These are phyloP conservation scores for Panaeolus papilionaceus DNA, from an alignment of 768 basidiomycete species.

Conservation along the genomic window DNA sequence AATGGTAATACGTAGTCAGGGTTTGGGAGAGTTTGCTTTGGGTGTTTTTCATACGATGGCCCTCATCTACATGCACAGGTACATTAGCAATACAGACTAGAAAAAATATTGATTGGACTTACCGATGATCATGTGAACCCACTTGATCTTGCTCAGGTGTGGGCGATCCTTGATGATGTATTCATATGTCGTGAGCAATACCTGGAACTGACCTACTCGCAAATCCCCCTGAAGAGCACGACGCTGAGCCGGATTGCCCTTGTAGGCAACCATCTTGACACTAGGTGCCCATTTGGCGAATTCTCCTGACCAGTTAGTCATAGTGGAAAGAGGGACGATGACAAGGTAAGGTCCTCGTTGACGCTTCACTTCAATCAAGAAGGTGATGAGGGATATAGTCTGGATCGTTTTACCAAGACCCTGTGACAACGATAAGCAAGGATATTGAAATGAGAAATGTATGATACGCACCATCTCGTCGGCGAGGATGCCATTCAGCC, in stretches of 20 bases:
- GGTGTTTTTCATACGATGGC: constrained; percentile 98
- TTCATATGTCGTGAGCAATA: constrained; percentile 93
- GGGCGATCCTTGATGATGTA: constrained; percentile 99
- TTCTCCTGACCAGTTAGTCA: constrained; percentile 97
- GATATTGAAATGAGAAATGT: constrained; percentile 10
- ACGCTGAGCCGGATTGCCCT: constrained; percentile 88
- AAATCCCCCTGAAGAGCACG: constrained; percentile 80
- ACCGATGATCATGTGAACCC: constrained; percentile 98
- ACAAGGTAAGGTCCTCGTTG: constrained; percentile 96
- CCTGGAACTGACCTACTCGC: constrained; percentile 85
- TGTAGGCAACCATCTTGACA: constrained; percentile 84
- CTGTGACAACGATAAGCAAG: constrained; percentile 39
- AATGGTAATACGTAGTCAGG: constrained; percentile 90
- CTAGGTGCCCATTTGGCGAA: constrained; percentile 96
- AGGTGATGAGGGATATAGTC: constrained; percentile 93
- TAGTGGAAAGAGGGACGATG: constrained; percentile 93
- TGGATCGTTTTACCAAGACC: constrained; percentile 97
- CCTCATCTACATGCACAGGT: constrained; percentile 69
- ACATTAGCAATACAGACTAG: constrained; percentile 17
- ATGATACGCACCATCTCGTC: constrained; percentile 81
- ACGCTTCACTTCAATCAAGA: constrained; percentile 90
- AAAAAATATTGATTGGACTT: constrained; percentile 27
- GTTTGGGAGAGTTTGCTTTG: constrained; percentile 88
- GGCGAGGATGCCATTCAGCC: constrained; percentile 92
- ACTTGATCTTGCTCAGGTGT: constrained; percentile 86